Base-by-base conservation (phyloP, 2,329 filamentous ascomycete genomes). In the Lecanoromycetidae sp. region DNA sequence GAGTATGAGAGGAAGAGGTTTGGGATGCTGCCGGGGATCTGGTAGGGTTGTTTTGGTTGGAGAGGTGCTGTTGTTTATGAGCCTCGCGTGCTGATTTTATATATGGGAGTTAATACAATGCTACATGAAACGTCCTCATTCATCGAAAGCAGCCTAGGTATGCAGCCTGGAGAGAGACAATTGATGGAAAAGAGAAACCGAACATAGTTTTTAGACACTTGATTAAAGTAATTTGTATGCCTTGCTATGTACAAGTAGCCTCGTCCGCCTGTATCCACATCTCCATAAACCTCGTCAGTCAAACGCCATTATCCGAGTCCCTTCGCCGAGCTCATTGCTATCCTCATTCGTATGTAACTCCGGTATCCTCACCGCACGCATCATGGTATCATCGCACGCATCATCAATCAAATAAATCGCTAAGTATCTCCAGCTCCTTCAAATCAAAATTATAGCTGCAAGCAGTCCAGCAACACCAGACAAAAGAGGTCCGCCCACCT, bases 1-100 rank as follows among this genome's bases (percentile, higher is more conserved):
- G n/a, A 82, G 67, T 98, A 98, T 70, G 88, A 90, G 80, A 88
- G 82, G 72, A 96, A 98, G 85, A 78, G 78, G 60, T 90, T 74
- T 61, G 79, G 77, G 51, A 83, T 94, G 67, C 65, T 95, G 49
- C 87, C 91, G 3, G 84, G 84, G 3, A 68, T 94, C 42, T 74
- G 82, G 61, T 91, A 30, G 22, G 15, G 34, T 13, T 13, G 10
- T 33, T 15, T n/a, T n/a, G 12, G 5, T 4, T 5, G 12, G 4
- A n/a, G n/a, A n/a, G n/a, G n/a, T n/a, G n/a, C n/a, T n/a, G 8
- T 26, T 10, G 22, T 19, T 7, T n/a, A 15, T n/a, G 17, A 13
- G 42, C 3, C 23, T n/a, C 13, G 10, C 13, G 5, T 4, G 12
- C 68, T 94, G 43, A 74, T 22, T 37, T 22, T 23, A 4, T 8